phyloP scores from a whole-genome alignment of 2,329 filamentous ascomycete genomes.

The Pezicula rhizophila region DNA sequence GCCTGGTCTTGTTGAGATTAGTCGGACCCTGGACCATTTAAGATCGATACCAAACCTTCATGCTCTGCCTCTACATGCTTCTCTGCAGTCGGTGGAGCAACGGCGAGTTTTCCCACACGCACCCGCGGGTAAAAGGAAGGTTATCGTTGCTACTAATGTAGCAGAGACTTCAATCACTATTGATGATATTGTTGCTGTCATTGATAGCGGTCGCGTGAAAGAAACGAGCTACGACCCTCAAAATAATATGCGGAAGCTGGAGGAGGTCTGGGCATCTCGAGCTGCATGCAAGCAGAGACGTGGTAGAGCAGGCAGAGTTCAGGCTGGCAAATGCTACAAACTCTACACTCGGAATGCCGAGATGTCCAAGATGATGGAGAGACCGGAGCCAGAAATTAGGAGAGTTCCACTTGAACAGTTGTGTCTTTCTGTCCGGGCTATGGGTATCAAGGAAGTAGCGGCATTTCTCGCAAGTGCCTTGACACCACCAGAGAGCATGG shows the following conservation, averaged over 20 bases:
- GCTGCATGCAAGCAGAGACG: constrained; percentile 92
- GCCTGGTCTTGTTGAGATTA: constrained; percentile 88
- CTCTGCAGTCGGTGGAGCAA: constrained; percentile 82
- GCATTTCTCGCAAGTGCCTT: constrained; percentile 79
- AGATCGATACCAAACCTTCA: constrained; percentile 61
- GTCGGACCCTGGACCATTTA: constrained; percentile 66
- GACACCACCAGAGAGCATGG: constrained; percentile 78
- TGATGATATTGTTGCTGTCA: constrained; percentile 91
- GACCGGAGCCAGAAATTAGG: constrained; percentile 89
- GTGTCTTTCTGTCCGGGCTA: constrained; percentile 88
- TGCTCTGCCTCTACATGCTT: constrained; percentile 85
- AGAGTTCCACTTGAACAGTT: constrained; percentile 91
- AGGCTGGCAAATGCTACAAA: constrained; percentile 89
- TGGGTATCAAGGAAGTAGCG: constrained; percentile 80
- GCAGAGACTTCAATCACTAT: constrained; percentile 98
- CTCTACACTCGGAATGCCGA: constrained; percentile 86
- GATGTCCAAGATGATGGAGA: constrained; percentile 70
- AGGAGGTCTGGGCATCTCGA: constrained; percentile 90
- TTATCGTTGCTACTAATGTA: constrained; percentile 93
- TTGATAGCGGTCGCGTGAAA: constrained; percentile 92
- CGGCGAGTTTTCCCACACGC: constrained; percentile 74
- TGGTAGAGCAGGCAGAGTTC: constrained; percentile 88
- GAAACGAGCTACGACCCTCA: constrained; percentile 90
- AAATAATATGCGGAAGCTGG: constrained; percentile 89
- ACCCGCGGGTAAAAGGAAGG: constrained; percentile 77